Conservation (phyloP, 805 yeast genomes). For the Candida anglica region DNA sequence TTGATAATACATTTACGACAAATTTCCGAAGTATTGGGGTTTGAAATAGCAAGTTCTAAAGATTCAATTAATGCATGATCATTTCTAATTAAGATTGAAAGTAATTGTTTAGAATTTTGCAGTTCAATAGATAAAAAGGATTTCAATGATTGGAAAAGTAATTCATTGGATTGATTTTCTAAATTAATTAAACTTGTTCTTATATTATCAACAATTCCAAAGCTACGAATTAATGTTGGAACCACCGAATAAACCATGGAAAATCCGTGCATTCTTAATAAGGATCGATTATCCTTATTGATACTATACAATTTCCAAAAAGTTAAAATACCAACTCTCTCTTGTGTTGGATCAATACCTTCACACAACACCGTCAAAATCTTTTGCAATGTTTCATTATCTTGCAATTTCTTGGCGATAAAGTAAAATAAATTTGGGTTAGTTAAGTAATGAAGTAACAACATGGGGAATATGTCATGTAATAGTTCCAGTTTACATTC, state of each 20-base stretch:
- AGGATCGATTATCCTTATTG: background rate
- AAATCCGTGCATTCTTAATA: background rate
- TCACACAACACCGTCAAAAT: slow-evolving; percentile 1
- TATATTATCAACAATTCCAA: background rate
- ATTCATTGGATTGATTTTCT: background rate
- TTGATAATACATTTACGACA: slow-evolving; percentile 4
- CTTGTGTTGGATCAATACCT: background rate
- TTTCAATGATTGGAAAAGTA: slow-evolving; percentile 1
- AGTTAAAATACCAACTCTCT: slow-evolving; percentile 1
- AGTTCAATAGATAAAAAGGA: background rate
- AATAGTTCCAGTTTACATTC: too few species aligned
- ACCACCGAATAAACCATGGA: background rate
- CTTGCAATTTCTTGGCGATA: background rate
- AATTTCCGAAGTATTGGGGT: background rate
- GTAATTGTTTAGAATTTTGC: background rate
- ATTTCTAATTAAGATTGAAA: background rate
- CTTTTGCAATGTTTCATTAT: background rate
- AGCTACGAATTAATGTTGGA: background rate
- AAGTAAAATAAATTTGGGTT: background rate
- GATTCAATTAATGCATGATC: background rate
- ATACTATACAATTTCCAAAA: background rate
- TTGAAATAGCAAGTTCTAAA: background rate
- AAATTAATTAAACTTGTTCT: background rate
- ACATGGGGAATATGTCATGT: background rate
- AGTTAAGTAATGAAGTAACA: background rate